Evolutionary conservation across 352 stramenopile genomes (phyloP).

Genomic region (Pythium sukuiense): DNA sequence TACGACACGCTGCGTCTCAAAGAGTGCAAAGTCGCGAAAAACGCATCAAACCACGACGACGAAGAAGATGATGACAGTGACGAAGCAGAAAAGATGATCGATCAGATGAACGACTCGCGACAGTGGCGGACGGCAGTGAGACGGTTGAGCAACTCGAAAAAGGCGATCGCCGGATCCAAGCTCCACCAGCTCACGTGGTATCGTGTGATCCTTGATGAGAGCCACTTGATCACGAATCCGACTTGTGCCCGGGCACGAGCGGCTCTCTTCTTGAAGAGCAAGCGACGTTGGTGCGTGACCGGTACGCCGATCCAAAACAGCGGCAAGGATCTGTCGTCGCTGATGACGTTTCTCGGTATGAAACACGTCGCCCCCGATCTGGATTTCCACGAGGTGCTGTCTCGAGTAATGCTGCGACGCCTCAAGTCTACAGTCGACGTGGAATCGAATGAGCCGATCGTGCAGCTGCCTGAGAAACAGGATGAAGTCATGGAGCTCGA

Average conservation of each 20-base stretch:
- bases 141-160: constrained; percentile 26
- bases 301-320: constrained; percentile 91
- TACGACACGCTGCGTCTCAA: constrained; percentile 78
- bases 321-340: constrained; percentile 78
- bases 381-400: constrained; percentile 75
- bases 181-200: constrained; percentile 82
- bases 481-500: constrained; percentile 58
- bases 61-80: constrained; percentile 20
- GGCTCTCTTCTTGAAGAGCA: constrained; percentile 64
- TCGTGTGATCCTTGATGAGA: constrained; percentile 88
- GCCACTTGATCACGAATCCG: constrained; percentile 88
- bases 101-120: constrained; percentile 23
- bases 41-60: constrained; percentile 17
- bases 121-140: constrained; percentile 24
- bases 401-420: constrained; percentile 80
- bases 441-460: constrained; percentile 49
- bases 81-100: constrained; percentile 8
- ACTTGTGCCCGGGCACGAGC: constrained; percentile 61
- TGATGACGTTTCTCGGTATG: constrained; percentile 84
- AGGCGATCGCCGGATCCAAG: constrained; percentile 47
- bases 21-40: constrained; percentile 56
- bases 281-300: constrained; percentile 86
- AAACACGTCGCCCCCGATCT: constrained; percentile 46
- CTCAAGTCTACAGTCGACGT: constrained; percentile 73
- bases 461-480: constrained; percentile 56